Base-by-base conservation (phyloP, 1,284 basidiomycete species). In the Naganishia cerealis region DNA sequence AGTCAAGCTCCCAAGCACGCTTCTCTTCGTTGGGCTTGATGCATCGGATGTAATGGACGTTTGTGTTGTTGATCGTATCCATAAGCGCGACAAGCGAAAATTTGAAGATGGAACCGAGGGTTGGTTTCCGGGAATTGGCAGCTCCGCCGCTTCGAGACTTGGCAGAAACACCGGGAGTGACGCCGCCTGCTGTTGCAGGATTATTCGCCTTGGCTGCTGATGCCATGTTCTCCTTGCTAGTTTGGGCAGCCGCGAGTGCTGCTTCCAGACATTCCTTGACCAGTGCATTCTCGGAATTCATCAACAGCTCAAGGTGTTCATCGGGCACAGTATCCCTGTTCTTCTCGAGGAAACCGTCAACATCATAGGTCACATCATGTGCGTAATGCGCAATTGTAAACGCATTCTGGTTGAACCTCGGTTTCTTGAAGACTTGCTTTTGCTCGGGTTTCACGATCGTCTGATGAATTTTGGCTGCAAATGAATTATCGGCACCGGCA, bases 381-480 rank as follows among this genome's bases (percentile, higher is more conserved):
- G 96, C 96, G 79, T 99, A 99, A 79, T 99, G 96, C 9, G 94
- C 91, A 74, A 99, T 94, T 0, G 95, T 99, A 82, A 99, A 99
- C 0, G 94, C 89, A 50, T 92, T 90, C 76, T 92, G 94, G 55
- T 95, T 94, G 80, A 99, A 99, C 36, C 96, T 87, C 52, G 96
- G 95, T 81, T 97, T 98, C 83, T 98, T 98, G 87, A 92, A 98
- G 1, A 97, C 89, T 43, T 86, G 86, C 77, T 91, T 91, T 82
- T 90, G 90, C 75, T 91, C 89, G 15, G 92, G 88, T 75, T 92
- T 94, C 59, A 83, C 80, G 59, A 99, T 87, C 78, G 97, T 94
- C 40, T 84, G 85, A 80, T 95, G 89, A 21, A 99, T 86, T 79
- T 99, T 99, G 78, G 93, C 92, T 48, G 98, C 85, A 81, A 99